These are phyloP conservation scores for Cutaneotrichosporon cavernicola DNA, from an alignment of 1,284 basidiomycete species.

Conservation along the genomic window DNA sequence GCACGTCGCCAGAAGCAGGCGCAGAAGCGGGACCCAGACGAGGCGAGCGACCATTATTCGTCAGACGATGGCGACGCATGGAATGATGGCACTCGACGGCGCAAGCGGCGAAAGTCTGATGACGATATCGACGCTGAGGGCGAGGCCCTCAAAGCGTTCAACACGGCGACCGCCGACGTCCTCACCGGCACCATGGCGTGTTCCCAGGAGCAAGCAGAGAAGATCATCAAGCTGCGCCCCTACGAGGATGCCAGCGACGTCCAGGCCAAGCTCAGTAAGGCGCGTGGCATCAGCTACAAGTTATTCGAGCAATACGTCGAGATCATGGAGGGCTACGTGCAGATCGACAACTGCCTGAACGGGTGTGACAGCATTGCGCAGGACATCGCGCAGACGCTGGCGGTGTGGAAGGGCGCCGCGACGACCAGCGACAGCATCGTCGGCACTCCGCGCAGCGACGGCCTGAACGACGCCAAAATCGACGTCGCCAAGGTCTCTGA, in stretches of 20 bases:
- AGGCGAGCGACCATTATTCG: conserved; percentile 37
- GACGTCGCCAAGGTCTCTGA: conserved; percentile 50
- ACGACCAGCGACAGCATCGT: conserved; percentile 44
- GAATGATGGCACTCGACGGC: conserved; percentile 35
- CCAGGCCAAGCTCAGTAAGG: conserved; percentile 71
- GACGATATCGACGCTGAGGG: conserved; percentile 53
- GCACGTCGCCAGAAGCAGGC: conserved; percentile 39
- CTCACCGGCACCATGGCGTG: conserved; percentile 90
- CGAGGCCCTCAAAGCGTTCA: conserved; percentile 79
- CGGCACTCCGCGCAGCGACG: conserved; percentile 46
- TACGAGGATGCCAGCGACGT: conserved; percentile 78
- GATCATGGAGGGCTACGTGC: conserved; percentile 84
- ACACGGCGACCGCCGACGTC: conserved; percentile 67
- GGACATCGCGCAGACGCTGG: conserved; percentile 63
- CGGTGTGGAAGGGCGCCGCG: conserved; percentile 66
- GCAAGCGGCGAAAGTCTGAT: conserved; percentile 36
- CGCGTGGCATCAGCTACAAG: conserved; percentile 85
- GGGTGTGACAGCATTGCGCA: conserved; percentile 82
- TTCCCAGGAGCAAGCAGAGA: conserved; percentile 72
- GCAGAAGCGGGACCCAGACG: conserved; percentile 59
- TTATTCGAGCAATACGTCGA: conserved; percentile 87
- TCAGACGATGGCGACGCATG: conserved; percentile 42
- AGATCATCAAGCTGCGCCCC: conserved; percentile 77
- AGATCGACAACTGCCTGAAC: conserved; percentile 84
- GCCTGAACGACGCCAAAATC: conserved; percentile 51